Conservation (phyloP, 768 basidiomycete genomes). For the Lactifluus pinguis region DNA sequence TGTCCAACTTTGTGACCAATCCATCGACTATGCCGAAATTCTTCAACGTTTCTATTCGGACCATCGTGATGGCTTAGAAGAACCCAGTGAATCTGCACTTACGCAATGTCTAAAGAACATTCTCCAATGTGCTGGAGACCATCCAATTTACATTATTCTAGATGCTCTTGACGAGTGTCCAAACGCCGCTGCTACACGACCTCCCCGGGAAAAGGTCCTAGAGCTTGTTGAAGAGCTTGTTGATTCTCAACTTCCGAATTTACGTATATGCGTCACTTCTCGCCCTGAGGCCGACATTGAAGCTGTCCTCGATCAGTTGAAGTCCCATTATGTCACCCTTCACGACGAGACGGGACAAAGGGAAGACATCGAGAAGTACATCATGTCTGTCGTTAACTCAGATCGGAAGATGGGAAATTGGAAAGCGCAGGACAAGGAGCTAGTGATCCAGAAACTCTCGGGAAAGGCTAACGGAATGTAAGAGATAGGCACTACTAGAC, state of each 20-base stretch:
- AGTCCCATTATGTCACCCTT: background rate
- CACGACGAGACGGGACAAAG: background rate
- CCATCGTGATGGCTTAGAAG: background rate
- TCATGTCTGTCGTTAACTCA: background rate
- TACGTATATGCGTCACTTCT: constrained; percentile 4
- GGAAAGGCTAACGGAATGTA: background rate
- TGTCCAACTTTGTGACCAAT: background rate
- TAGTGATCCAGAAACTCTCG: background rate
- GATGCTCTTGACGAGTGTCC: constrained; percentile 7
- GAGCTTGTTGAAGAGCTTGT: background rate
- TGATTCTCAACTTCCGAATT: background rate
- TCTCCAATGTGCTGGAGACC: background rate
- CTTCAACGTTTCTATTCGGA: background rate
- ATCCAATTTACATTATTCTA: background rate
- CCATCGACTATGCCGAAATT: background rate
- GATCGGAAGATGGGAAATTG: background rate
- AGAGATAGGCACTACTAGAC: background rate
- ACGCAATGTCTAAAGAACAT: background rate
- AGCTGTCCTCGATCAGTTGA: background rate
- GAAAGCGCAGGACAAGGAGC: background rate
- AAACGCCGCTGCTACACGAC: no score
- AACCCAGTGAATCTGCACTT: background rate
- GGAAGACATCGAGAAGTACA: background rate
- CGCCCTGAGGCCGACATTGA: background rate
- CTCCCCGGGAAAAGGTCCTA: background rate